Evolutionary conservation across 352 stramenopile genomes (phyloP).

Genomic region (Globisporangium camurandrum): DNA sequence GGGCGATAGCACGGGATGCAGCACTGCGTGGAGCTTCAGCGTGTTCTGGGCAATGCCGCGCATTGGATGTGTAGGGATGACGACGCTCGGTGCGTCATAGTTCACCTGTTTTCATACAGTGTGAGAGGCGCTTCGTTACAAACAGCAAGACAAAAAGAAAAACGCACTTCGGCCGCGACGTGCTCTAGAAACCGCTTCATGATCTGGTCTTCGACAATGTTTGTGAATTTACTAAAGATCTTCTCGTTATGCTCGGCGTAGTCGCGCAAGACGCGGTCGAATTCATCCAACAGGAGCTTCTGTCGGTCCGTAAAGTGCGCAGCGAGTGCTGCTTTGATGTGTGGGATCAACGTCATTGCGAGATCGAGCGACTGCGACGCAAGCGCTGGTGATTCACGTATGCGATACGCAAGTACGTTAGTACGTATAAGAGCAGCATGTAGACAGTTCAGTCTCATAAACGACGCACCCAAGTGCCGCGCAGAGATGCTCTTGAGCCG

Average conservation of each 20-base stretch:
- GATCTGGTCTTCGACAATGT: conserved; percentile 95
- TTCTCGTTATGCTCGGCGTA: conserved; percentile 96
- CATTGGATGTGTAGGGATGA: conserved; percentile 77
- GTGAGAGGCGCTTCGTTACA: neutral
- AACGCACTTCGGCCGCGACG: conserved; percentile 46
- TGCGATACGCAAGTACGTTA: too few species aligned
- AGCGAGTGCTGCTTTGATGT: conserved; percentile 94
- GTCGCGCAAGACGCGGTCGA: conserved; percentile 93
- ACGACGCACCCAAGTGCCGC: conserved; percentile 87
- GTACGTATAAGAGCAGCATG: too few species aligned
- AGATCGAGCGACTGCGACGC: conserved; percentile 94
- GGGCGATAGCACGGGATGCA: conserved; percentile 87
- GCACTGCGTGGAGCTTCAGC: conserved; percentile 92
- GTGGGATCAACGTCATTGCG: conserved; percentile 90
- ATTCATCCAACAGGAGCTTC: conserved; percentile 92
- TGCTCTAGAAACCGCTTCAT: conserved; percentile 90
- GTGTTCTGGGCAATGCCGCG: conserved; percentile 93
- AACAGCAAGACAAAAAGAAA: neutral
- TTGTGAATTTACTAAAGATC: conserved; percentile 97
- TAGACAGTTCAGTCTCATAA: too few species aligned
- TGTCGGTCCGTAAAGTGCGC: conserved; percentile 92
- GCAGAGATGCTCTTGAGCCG: conserved; percentile 95
- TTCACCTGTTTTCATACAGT: conserved; percentile 29
- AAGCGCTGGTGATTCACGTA: conserved; percentile 46
- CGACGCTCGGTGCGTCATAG: conserved; percentile 51